phyloP scores from a whole-genome alignment of 805 yeast genomes.

The Grigorovia transvaalensis region DNA sequence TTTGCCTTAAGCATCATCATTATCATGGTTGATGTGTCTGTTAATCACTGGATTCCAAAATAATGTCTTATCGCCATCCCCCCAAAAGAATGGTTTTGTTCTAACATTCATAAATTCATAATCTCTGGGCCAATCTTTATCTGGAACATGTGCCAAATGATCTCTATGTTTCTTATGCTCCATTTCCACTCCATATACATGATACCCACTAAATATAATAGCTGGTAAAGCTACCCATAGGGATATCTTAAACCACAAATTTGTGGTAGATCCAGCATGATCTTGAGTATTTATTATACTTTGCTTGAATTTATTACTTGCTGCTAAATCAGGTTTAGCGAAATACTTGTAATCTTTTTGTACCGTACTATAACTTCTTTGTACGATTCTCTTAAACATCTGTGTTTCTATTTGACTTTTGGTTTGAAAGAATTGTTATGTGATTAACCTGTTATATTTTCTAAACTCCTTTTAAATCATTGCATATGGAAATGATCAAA shows the following conservation, averaged over 20 bases:
- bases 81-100: conserved; percentile 89
- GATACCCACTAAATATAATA: conserved; percentile 61
- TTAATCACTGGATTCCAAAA: conserved; percentile 93
- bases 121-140: conserved; percentile 87
- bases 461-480: too few species aligned
- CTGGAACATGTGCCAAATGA: conserved; percentile 57
- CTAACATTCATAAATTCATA: conserved; percentile 89
- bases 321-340: conserved; percentile 37
- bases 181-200: conserved; percentile 71
- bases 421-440: background rate
- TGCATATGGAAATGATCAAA: too few species aligned
- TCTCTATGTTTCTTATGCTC: conserved; percentile 87
- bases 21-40: conserved; percentile 56
- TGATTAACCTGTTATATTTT: too few species aligned
- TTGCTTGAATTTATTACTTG: conserved; percentile 62
- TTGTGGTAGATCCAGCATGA: conserved; percentile 71
- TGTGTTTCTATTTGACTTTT: background rate
- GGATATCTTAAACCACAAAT: conserved; percentile 79
- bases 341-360: conserved; percentile 34
- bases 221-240: conserved; percentile 76
- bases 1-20: background rate
- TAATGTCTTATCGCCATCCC: conserved; percentile 93
- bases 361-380: conserved; percentile 25
- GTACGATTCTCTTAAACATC: background rate
- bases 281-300: conserved; percentile 53